Evolutionary conservation across 352 stramenopile species (phyloP), one percentile per base, ranked within the genome.

Genomic region (Globisporangium mamillatum): DNA sequence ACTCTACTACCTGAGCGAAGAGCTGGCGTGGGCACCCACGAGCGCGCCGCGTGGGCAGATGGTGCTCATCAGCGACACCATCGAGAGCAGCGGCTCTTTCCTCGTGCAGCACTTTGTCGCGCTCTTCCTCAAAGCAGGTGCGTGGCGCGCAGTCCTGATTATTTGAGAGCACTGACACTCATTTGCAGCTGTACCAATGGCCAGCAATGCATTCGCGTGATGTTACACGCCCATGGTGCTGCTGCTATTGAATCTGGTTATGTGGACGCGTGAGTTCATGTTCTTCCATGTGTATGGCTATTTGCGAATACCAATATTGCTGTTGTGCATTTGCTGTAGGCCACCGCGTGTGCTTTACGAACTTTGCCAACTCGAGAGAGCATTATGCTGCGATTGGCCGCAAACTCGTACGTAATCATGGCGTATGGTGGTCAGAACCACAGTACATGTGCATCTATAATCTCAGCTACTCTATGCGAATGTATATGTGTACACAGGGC

Each of bases 51-150:
- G 66, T 29, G 77, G 80, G 2, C 64, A 91, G 63, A 72, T 92
- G 53, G 64, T 94, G 60, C 52, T 84, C 48, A 68, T 94, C 55
- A 71, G 84, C 16, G 86, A 94, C 69, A 65, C 70, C 16, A 75
- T 89, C 29, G 81, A 92, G 53, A 74, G 81, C 14, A 68, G 64
- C 41, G 82, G 84, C 22, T 69, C 69, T 27, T 92, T 91, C 63
- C 67, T 94, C 50, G 70, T 94, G 50, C 86, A 94, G 60, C 82
- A 94, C 69, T 89, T 94, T 29, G 44, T 83, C 27, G 75, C 84
- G 66, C 76, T 92, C 8, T 90, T 91, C 63, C 74, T 90, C 41
- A 89, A 92, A 74, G 82, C 82, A 55, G 79, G 81, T 86, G 63
- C 24, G 67, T 65, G n/a, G 18, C 18, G 44, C 44, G 18, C 18